These are phyloP conservation scores for Helicostylum pulchrum DNA, from an alignment of 192 early-diverging fungal genomes.

Conservation along the genomic window DNA sequence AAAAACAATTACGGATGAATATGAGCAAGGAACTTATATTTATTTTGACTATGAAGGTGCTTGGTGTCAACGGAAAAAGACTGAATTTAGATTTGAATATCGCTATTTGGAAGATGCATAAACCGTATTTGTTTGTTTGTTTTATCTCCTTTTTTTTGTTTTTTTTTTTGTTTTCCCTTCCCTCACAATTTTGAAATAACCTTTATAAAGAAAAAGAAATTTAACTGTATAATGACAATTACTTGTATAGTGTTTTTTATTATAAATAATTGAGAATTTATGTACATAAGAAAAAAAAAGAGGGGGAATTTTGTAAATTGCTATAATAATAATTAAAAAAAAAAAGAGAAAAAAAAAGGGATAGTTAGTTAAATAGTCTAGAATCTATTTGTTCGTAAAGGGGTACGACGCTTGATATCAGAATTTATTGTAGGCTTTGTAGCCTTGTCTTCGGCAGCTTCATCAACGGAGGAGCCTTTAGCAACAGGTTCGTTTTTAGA, in stretches of 20 bases:
- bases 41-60: conserved; percentile 98
- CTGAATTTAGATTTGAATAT: conserved; percentile 69
- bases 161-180: too few relatives aligned
- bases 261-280: background rate
- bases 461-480: too few relatives aligned
- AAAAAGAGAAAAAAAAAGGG: too few relatives aligned
- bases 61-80: conserved; percentile 96
- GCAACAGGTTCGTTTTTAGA: conserved; percentile 41
- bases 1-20: conserved; percentile 91
- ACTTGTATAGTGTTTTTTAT: background rate
- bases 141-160: background rate
- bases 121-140: conserved; percentile 3
- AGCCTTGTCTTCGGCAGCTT: too few relatives aligned
- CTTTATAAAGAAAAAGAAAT: background rate
- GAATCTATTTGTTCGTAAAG: conserved; percentile 1
- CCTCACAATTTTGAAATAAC: background rate
- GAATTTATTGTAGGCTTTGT: background rate
- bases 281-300: background rate
- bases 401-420: conserved; percentile 13
- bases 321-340: background rate
- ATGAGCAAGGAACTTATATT: conserved; percentile 96
- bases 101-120: conserved; percentile 32
- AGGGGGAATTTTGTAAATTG: too few relatives aligned
- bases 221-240: background rate
- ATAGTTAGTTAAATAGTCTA: background rate